phyloP scores from a whole-genome alignment of 169 alveolate genomes.

The Hammondia hammondi region DNA sequence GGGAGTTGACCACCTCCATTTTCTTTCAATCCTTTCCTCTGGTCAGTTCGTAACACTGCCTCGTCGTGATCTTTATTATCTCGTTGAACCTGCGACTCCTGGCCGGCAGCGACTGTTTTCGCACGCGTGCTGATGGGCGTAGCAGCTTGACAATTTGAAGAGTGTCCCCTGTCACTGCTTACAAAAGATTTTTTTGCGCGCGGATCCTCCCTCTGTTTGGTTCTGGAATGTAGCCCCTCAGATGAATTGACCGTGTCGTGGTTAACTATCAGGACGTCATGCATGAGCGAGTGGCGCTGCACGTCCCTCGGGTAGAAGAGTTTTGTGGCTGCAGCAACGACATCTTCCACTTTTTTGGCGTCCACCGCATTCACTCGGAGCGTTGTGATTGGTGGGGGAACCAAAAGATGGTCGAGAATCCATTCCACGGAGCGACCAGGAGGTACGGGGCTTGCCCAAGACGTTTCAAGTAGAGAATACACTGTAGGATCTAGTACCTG shows the following conservation, averaged over 20 bases:
- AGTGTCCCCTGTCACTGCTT: too few relatives aligned
- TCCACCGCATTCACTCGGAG: constrained; percentile 44
- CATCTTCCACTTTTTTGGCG: constrained; percentile 24
- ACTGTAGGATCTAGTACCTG: not conserved
- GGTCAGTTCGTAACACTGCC: too few relatives aligned
- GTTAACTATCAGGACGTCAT: constrained; percentile 29
- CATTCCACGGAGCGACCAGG: constrained; percentile 3
- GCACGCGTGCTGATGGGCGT: too few relatives aligned
- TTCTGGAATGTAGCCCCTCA: not conserved
- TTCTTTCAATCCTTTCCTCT: too few relatives aligned
- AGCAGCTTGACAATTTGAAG: too few relatives aligned
- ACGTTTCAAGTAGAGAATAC: not conserved
- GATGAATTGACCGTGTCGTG: not conserved
- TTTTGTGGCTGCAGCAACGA: constrained; percentile 16
- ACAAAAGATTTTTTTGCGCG: too few relatives aligned
- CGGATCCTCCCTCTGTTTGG: too few relatives aligned
- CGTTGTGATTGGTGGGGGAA: constrained; percentile 18
- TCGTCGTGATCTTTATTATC: too few relatives aligned
- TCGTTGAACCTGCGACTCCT: too few relatives aligned
- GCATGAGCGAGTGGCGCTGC: constrained; percentile 30
- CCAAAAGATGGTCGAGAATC: constrained; percentile 4
- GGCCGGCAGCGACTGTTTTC: too few relatives aligned
- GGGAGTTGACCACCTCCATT: not conserved
- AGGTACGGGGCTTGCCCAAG: not conserved
- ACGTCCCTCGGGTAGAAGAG: constrained; percentile 25